Conservation (phyloP, 2,329 filamentous ascomycete species). For the Diaporthe helianthi region DNA sequence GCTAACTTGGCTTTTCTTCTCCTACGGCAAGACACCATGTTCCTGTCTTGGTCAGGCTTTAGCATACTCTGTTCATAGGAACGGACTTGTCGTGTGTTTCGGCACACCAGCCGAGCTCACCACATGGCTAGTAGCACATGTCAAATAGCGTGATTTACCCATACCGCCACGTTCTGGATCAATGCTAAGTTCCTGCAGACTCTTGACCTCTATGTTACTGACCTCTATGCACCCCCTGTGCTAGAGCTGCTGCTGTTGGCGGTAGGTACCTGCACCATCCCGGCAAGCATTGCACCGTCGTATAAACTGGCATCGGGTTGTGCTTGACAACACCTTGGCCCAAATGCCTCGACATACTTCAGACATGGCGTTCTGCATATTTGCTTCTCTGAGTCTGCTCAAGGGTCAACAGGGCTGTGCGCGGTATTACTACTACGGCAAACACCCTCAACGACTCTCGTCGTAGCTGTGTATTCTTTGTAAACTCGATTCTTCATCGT, state of each 20-base stretch:
- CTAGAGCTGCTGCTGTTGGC: neutral
- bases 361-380: neutral
- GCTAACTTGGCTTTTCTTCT: slow-evolving; percentile 34
- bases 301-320: neutral
- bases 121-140: neutral
- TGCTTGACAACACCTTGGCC: neutral
- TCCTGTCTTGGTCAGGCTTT: slow-evolving; percentile 18
- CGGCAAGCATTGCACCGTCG: neutral
- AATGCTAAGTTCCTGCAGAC: slow-evolving; percentile 17
- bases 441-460: neutral
- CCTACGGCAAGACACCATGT: slow-evolving; percentile 20
- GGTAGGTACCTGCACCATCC: neutral
- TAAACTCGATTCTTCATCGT: neutral
- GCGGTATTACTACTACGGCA: neutral
- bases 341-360: neutral
- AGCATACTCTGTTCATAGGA: slow-evolving; percentile 25
- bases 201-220: neutral
- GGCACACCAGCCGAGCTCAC: neutral
- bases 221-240: neutral
- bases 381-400: neutral
- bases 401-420: neutral
- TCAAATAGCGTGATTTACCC: slow-evolving; percentile 8
- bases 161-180: neutral
- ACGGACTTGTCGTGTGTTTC: slow-evolving; percentile 11
- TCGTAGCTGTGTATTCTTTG: neutral